Percentiles rank a stretch among this genome's conserved stretches.
These are phyloP conservation scores for Dipodascus geniculatus DNA, from an alignment of 805 yeast species.

Conservation along the genomic window DNA sequence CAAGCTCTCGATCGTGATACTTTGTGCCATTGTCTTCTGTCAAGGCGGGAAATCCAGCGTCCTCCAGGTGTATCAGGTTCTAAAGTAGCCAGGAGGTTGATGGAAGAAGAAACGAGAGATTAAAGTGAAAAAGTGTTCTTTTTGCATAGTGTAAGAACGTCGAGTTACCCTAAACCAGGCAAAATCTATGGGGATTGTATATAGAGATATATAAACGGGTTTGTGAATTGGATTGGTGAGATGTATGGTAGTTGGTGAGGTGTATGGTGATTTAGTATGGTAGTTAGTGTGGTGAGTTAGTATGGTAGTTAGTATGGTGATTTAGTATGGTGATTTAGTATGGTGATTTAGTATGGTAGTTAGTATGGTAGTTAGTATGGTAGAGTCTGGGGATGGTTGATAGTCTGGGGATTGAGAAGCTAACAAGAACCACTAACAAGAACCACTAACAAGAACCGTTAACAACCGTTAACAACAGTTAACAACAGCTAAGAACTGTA, in stretches of 20 bases:
- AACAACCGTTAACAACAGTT: no score
- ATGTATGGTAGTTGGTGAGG: no score
- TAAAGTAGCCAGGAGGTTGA: neutral
- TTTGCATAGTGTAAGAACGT: neutral
- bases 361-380: no score
- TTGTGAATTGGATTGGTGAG: no score
- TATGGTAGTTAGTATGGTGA: no score
- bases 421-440: no score
- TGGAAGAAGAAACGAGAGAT: neutral
- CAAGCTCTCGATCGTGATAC: slow-evolving; percentile 20
- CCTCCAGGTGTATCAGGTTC: neutral
- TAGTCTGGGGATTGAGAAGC: no score
- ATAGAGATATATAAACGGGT: neutral
- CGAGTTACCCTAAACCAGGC: neutral
- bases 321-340: no score
- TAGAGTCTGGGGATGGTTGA: no score
- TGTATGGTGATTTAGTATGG: no score
- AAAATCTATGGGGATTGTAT: neutral
- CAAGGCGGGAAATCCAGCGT: neutral
- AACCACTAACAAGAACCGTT: neutral
- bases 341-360: no score
- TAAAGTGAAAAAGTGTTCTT: neutral
- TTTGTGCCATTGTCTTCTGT: neutral
- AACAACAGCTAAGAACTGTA: neutral
- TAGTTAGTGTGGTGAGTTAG: no score